Evolutionary conservation across 306 rosid species (phyloP).

Genomic region (Vigna radiata): DNA sequence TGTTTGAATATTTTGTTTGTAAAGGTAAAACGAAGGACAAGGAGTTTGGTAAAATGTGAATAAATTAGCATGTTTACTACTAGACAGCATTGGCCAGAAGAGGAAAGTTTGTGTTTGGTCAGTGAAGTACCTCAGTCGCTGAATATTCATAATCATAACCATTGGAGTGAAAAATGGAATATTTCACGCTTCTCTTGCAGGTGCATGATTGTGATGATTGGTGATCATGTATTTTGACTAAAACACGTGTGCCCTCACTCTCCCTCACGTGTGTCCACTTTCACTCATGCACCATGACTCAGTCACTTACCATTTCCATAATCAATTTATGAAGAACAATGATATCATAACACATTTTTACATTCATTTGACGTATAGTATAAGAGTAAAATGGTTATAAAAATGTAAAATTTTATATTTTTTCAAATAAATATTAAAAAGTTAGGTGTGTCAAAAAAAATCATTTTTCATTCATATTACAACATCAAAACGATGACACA

Average conservation of each 20-base stretch:
- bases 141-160: conserved; percentile 42
- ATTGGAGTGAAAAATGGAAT: conserved; percentile 29
- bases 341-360: too few relatives aligned
- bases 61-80: background rate
- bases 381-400: too few relatives aligned
- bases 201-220: conserved; percentile 55
- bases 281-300: conserved; percentile 15
- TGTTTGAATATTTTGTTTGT: background rate
- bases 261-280: conserved; percentile 36
- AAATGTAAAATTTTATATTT: too few relatives aligned
- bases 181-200: conserved; percentile 44
- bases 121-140: conserved; percentile 7
- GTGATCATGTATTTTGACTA: conserved; percentile 48
- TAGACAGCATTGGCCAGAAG: conserved; percentile 43
- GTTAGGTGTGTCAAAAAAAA: too few relatives aligned
- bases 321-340: too few relatives aligned
- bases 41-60: conserved; percentile 4
- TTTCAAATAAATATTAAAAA: too few relatives aligned
- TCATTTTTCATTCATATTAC: too few relatives aligned
- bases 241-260: conserved; percentile 50
- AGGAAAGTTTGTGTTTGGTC: conserved; percentile 43
- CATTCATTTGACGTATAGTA: too few relatives aligned
- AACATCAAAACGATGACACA: background rate
- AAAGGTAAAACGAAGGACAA: background rate
- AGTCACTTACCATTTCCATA: background rate